Evolutionary conservation across 2,329 filamentous ascomycete genomes (phyloP).

Genomic region (Xylaria sp.): DNA sequence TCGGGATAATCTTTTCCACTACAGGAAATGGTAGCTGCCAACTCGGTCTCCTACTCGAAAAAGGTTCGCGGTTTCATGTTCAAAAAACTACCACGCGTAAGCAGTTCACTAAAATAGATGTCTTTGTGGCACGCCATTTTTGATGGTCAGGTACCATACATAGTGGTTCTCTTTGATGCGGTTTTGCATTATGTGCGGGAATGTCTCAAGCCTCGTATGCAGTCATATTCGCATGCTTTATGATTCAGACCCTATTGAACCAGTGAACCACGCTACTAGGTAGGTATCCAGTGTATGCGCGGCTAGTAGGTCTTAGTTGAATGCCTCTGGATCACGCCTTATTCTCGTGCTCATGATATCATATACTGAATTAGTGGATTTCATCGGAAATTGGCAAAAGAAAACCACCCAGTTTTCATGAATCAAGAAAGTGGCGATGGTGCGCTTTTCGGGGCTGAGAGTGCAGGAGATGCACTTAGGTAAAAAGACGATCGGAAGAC

Average conservation of each 20-base stretch:
- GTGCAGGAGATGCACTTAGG: slow-evolving; percentile 14
- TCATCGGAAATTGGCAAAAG: slow-evolving; percentile 22
- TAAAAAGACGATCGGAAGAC: slow-evolving; percentile 12
- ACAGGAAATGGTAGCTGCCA: neutral
- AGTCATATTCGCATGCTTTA: slow-evolving; percentile 14
- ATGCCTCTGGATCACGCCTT: neutral
- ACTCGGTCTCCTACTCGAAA: neutral
- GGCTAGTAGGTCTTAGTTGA: neutral
- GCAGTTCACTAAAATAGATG: slow-evolving; percentile 7
- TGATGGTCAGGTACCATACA: neutral
- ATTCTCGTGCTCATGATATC: slow-evolving; percentile 8
- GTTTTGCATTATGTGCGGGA: neutral
- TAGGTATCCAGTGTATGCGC: neutral
- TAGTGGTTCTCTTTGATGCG: neutral
- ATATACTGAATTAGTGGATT: slow-evolving; percentile 1
- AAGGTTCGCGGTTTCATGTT: neutral
- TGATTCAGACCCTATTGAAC: slow-evolving; percentile 7
- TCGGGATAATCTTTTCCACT: neutral
- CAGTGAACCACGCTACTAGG: neutral
- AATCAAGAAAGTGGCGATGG: slow-evolving; percentile 3
- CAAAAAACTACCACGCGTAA: slow-evolving; percentile 14
- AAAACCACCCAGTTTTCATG: neutral
- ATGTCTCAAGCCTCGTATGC: neutral
- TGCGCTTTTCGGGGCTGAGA: slow-evolving; percentile 15
- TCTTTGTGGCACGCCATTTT: neutral